Percentiles rank a stretch among this genome's conserved stretches.
Evolutionary conservation across 2,329 filamentous ascomycete species (phyloP).

Genomic region (Diatrype stigma): DNA sequence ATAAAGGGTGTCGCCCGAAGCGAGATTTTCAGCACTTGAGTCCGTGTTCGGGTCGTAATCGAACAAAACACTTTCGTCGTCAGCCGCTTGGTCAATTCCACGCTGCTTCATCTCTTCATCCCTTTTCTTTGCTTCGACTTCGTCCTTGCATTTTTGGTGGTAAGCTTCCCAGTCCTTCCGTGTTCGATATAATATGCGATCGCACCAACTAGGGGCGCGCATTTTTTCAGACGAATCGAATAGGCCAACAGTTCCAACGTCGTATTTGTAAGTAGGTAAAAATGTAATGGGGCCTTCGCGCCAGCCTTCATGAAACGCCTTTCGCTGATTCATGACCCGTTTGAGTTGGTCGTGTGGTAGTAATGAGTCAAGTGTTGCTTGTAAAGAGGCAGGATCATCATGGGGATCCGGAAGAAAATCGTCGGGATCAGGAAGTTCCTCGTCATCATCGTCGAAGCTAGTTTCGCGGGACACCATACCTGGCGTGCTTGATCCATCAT

Average conservation of each 20-base stretch:
- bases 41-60: constrained; percentile 86
- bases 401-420: constrained; percentile 64
- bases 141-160: constrained; percentile 57
- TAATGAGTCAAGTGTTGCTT: constrained; percentile 82
- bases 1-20: constrained; percentile 37
- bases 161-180: constrained; percentile 64
- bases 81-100: constrained; percentile 67
- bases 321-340: constrained; percentile 68
- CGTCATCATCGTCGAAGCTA: constrained; percentile 30
- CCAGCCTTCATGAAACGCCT: constrained; percentile 89
- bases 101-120: constrained; percentile 83
- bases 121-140: constrained; percentile 62
- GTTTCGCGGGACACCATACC: constrained; percentile 27
- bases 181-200: constrained; percentile 84
- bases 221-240: constrained; percentile 97
- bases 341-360: constrained; percentile 85
- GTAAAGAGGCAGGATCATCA: constrained; percentile 78
- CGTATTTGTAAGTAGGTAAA: constrained; percentile 95
- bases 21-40: constrained; percentile 39
- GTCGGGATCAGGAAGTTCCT: constrained; percentile 55
- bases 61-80: constrained; percentile 81
- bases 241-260: constrained; percentile 83
- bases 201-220: constrained; percentile 92
- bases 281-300: constrained; percentile 83
- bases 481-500: constrained; percentile 29